Evolutionary conservation across 805 yeast genomes (phyloP), one percentile per base, ranked within the genome.

Genomic region (Metschnikowia noctiluminum): DNA sequence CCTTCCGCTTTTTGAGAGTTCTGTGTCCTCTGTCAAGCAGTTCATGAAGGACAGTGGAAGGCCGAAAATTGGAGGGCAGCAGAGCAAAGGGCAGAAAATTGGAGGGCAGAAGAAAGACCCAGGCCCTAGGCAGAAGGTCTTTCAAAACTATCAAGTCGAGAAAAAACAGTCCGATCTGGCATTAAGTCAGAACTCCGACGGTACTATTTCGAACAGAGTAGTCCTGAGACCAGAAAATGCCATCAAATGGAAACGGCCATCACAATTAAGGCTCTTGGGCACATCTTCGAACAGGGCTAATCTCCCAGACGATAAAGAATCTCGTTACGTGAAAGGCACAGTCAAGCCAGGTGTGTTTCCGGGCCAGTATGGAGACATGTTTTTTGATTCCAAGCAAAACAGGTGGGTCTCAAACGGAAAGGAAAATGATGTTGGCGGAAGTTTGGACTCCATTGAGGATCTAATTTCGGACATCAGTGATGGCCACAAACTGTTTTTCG

Each of bases 361-460:
- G 1, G 57, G 58, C 21, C 60, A 61, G 15, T 70, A 69, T 52
- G 71, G 69, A 21, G 62, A 65, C 38, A 69, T 69, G 73, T 51
- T 63, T 1, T 56, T 67, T 26, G 74, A 69, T 49, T 55, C 55
- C 21, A 55, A 52, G n/a, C 59, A 64, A 40, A 62, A 64, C 38
- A 58, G 55, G 43, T 69, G 74, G 74, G 49, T 65, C 12, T 51
- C 59, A 3, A 56, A 55, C 27, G 60, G 59, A 27, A 61, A 62
- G 44, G 67, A 63, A 40, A 59, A 61, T 35, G 59, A 56, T 7
- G 28, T 40, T 30, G 51, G 43, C 2, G 67, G 63, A 6, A 66
- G 70, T 42, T 60, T 73, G 39, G 77, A 71, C 39, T 64, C 68
- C 10, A 72, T 73, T 27, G 76, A 72, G 42, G 74, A 69, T 53